These are phyloP conservation scores for Castanea crenata DNA, from an alignment of 306 rosid genomes.

Conservation along the genomic window DNA sequence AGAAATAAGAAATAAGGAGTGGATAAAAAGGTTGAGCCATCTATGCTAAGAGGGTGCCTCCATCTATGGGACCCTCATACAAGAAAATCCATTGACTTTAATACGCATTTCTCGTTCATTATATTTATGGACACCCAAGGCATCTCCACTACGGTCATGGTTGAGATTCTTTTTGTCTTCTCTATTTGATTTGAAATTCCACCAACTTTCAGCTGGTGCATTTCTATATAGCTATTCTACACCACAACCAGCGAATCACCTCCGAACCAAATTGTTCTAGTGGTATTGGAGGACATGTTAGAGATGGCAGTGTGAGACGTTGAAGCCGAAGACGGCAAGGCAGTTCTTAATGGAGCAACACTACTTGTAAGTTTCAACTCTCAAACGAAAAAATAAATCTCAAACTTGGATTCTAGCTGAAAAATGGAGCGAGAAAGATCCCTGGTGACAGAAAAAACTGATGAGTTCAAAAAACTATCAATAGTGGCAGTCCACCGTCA, in stretches of 20 bases:
- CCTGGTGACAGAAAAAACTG: too few species aligned
- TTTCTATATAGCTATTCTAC: background rate
- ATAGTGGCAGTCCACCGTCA: too few species aligned
- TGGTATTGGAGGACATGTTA: background rate
- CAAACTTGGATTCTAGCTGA: too few species aligned
- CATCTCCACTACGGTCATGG: background rate
- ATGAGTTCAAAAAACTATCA: too few species aligned
- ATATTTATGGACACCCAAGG: background rate
- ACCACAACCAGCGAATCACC: background rate
- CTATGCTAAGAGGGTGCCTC: constrained; percentile 11
- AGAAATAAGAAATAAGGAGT: too few species aligned
- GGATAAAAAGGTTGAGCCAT: background rate
- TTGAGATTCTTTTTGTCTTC: background rate
- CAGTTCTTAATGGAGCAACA: too few species aligned
- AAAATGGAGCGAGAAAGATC: too few species aligned
- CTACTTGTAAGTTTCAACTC: too few species aligned
- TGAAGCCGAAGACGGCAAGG: too few species aligned
- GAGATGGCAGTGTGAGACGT: too few species aligned
- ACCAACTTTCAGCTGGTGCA: background rate
- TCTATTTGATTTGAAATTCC: background rate
- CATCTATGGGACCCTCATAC: background rate
- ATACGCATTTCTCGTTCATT: constrained; percentile 8
- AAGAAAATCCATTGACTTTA: background rate
- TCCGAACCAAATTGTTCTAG: background rate
- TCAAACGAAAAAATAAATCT: too few species aligned